Conservation (phyloP, 129 eudicot species). For the Escallonia rubra region DNA sequence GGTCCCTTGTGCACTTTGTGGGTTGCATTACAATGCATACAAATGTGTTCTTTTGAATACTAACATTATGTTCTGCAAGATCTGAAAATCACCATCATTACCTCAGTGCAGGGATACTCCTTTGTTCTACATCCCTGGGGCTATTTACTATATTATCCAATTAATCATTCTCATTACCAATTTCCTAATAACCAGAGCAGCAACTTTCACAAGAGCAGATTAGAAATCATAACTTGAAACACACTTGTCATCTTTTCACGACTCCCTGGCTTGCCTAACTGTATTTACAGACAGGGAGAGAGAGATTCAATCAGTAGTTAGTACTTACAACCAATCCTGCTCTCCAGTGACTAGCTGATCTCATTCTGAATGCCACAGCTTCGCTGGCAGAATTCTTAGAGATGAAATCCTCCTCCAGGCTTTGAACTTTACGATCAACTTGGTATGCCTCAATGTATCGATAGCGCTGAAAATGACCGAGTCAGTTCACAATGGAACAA, state of each 20-base stretch:
- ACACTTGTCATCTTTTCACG: background rate
- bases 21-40: too few relatives aligned
- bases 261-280: background rate
- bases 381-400: conserved; percentile 40
- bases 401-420: conserved; percentile 61
- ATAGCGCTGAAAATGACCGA: conserved; percentile 45
- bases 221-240: background rate
- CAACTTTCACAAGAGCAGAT: too few relatives aligned
- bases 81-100: too few relatives aligned
- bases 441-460: conserved; percentile 78
- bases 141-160: too few relatives aligned
- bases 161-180: too few relatives aligned
- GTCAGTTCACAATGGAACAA: too few relatives aligned
- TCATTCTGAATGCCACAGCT: conserved; percentile 45
- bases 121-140: too few relatives aligned
- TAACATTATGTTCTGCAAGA: too few relatives aligned
- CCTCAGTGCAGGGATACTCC: too few relatives aligned
- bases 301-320: background rate
- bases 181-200: too few relatives aligned
- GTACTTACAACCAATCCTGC: conserved; percentile 82
- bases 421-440: conserved; percentile 62
- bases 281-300: background rate
- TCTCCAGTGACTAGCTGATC: conserved; percentile 65
- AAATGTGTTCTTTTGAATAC: too few relatives aligned
- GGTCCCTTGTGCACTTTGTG: too few relatives aligned